Conservation (phyloP, 352 stramenopile genomes). For the Elongisporangium undulatum region DNA sequence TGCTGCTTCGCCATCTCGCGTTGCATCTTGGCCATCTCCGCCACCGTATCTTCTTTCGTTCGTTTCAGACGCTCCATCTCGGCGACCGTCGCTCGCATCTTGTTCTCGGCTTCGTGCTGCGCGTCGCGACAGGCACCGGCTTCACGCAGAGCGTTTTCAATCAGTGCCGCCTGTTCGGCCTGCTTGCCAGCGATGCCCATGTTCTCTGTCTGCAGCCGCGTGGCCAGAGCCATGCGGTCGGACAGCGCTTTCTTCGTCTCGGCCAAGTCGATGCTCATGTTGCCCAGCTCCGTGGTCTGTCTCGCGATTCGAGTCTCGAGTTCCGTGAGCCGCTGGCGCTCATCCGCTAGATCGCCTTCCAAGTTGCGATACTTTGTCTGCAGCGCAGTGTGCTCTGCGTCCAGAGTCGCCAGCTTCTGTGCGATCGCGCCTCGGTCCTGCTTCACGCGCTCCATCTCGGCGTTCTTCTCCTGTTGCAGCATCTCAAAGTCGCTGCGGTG, state of each 20-base stretch:
- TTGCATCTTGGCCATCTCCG: conserved; percentile 37
- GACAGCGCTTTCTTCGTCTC: conserved; percentile 84
- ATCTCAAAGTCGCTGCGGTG: conserved; percentile 60
- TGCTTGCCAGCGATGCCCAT: conserved; percentile 79
- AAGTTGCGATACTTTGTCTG: conserved; percentile 22
- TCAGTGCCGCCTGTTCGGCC: conserved; percentile 68
- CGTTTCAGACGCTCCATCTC: conserved; percentile 49
- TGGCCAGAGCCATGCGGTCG: conserved; percentile 74
- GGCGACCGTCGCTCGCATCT: conserved; percentile 48
- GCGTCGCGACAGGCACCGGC: conserved; percentile 32
- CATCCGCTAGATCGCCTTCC: conserved; percentile 28
- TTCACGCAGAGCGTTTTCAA: conserved; percentile 66
- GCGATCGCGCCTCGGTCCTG: conserved; percentile 22
- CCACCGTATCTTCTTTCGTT: conserved; percentile 44
- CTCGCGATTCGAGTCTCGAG: conserved; percentile 43
- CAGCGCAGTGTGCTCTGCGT: conserved; percentile 22
- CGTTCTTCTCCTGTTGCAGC: conserved; percentile 55
- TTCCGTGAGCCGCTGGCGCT: conserved; percentile 31
- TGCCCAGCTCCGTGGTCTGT: conserved; percentile 55
- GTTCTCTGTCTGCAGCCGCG: conserved; percentile 81
- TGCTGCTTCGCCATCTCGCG: conserved; percentile 33
- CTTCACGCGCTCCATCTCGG: conserved; percentile 41
- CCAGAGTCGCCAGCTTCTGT: conserved; percentile 19
- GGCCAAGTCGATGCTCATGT: conserved; percentile 66
- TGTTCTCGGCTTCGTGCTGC: conserved; percentile 39